phyloP scores from a whole-genome alignment of 306 rosid genomes.

The Vachellia pachyceras region DNA sequence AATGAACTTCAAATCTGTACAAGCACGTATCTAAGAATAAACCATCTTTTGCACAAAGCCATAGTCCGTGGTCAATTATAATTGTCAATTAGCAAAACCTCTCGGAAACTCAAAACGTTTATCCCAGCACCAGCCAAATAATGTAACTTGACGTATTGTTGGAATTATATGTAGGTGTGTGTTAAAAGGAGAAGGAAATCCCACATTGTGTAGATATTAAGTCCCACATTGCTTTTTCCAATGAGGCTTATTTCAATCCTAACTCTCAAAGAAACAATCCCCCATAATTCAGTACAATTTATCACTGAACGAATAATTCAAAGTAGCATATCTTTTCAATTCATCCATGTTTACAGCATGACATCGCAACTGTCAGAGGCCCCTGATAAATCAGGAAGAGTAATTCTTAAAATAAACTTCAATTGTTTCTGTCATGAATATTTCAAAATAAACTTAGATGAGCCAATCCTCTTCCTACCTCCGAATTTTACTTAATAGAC shows the following conservation, averaged over 20 bases:
- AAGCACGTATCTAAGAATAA: not conserved
- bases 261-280: not conserved
- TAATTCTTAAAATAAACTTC: not conserved
- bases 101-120: not conserved
- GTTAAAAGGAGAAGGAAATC: too few species aligned
- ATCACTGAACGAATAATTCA: not conserved
- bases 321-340: not conserved
- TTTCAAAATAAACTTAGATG: not conserved
- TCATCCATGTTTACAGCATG: not conserved
- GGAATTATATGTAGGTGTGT: too few species aligned
- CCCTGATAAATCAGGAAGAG: not conserved
- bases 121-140: not conserved
- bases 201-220: too few species aligned
- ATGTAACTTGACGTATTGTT: too few species aligned
- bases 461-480: not conserved
- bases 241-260: not conserved
- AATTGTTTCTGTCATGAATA: not conserved
- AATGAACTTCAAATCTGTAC: not conserved
- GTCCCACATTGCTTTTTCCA: too few species aligned
- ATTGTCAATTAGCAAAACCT: not conserved
- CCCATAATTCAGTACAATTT: conserved; percentile 1
- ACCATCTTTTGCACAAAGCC: not conserved
- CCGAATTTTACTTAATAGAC: not conserved
- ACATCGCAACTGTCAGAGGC: not conserved
- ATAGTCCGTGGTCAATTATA: not conserved